phyloP scores from a whole-genome alignment of 202 grass and related monocot genomes.

The Hordeum pubiflorum region DNA sequence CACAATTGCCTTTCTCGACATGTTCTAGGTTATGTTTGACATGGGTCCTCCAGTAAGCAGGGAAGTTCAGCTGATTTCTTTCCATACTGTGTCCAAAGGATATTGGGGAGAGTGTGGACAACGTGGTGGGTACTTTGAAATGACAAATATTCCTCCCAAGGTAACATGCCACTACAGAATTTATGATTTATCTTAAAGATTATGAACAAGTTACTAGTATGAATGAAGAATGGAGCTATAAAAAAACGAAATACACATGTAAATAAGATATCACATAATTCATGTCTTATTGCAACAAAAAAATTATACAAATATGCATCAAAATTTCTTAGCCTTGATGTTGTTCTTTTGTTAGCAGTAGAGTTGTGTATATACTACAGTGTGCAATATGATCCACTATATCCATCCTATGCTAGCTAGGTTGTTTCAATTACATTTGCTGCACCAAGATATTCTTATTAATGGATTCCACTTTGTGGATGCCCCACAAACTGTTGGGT shows the following conservation, averaged over 20 bases:
- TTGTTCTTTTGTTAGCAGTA: neutral
- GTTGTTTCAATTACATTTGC: constrained; percentile 2
- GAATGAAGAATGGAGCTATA: neutral
- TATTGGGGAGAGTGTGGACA: constrained; percentile 99
- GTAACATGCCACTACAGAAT: constrained; percentile 35
- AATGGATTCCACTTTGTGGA: neutral
- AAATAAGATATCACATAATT: constrained; percentile 25
- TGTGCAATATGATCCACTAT: neutral
- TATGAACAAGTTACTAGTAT: neutral
- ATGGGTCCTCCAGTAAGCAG: constrained; percentile 71
- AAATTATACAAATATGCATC: neutral
- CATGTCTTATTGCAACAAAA: neutral
- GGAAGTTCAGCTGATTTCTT: constrained; percentile 89
- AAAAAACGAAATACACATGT: neutral
- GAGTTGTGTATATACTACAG: constrained; percentile 1
- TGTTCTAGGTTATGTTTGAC: constrained; percentile 72
- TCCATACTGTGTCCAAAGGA: constrained; percentile 99
- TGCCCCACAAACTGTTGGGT: constrained; percentile 8
- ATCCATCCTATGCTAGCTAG: neutral
- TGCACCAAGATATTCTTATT: constrained; percentile 6
- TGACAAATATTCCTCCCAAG: constrained; percentile 92
- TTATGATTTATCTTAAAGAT: neutral
- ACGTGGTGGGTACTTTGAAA: constrained; percentile 98
- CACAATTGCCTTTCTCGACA: constrained; percentile 9
- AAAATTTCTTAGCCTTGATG: neutral